A percentile compares a stretch with the other conserved stretches of the same genome.
Evolutionary conservation across 2,329 filamentous ascomycete species (phyloP).

Genomic region (Neonectria coccinea): DNA sequence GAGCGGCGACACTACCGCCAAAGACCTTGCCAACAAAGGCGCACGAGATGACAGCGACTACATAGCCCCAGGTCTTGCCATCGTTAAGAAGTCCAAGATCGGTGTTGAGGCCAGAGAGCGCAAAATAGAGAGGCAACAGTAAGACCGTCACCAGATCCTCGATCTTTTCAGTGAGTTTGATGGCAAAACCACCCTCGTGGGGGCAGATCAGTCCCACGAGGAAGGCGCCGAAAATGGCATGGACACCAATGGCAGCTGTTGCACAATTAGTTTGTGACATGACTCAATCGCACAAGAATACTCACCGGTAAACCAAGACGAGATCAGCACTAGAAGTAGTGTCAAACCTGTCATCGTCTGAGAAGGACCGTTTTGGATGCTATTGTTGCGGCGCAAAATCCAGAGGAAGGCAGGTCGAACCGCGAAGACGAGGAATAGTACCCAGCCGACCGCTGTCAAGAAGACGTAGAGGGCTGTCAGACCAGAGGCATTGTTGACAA

Average conservation of each 20-base stretch:
- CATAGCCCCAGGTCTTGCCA: conserved; percentile 90
- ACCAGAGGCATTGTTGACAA: conserved; percentile 88
- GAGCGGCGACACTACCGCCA: conserved; percentile 83
- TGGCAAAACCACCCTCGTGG: conserved; percentile 89
- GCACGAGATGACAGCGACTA: conserved; percentile 82
- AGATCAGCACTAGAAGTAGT: conserved; percentile 80
- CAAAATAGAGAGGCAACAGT: conserved; percentile 93
- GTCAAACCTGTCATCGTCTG: conserved; percentile 88
- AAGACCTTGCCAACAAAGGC: conserved; percentile 89
- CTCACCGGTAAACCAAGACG: conserved; percentile 82
- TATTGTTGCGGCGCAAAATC: conserved; percentile 78
- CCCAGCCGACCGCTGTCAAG: conserved; percentile 79
- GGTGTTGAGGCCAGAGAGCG: conserved; percentile 88
- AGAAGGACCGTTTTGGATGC: conserved; percentile 87
- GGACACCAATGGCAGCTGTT: conserved; percentile 81
- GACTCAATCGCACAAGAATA: not conserved
- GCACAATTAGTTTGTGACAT: conserved; percentile 1
- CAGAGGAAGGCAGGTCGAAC: conserved; percentile 82
- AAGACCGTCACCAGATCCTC: conserved; percentile 89
- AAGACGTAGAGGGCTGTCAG: conserved; percentile 88
- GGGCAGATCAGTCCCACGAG: conserved; percentile 90
- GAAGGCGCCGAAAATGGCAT: conserved; percentile 95
- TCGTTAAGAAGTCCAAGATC: conserved; percentile 85
- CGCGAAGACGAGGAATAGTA: conserved; percentile 78
- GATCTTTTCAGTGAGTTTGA: conserved; percentile 92